Base-by-base conservation (phyloP, 106 monocot species). In the Dactylorhiza incarnata region DNA sequence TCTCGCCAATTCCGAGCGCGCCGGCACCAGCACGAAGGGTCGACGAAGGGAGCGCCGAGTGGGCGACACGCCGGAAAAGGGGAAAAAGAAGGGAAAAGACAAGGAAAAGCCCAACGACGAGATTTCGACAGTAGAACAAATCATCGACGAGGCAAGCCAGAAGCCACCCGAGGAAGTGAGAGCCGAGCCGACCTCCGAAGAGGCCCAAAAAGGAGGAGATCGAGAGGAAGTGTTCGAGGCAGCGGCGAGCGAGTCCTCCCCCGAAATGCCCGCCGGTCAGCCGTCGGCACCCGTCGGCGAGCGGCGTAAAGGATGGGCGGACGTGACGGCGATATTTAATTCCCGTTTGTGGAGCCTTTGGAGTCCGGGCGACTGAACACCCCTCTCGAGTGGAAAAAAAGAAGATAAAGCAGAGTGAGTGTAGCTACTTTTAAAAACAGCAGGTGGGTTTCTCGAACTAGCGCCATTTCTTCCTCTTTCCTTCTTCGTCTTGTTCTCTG, bases 271-370 rank as follows among this genome's bases (percentile, higher is more conserved):
- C 26, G 53, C 29, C 58, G 74, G 29, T 78, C 65, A 63, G 69
- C 23, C 44, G 29, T 17, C 24, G 48, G 76, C 73, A 20, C 53
- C 55, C 50, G 56, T 54, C 72, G 78, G 82, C 71, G 81, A 73
- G 7, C 26, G 26, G 77, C 75, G 78, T 73, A 66, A 73, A 75
- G 71, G 78, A 1, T 87, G 84, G 87, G 26, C 84, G 81, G 87
- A 87, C 72, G 72, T 84, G 71, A 76, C 81, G 72, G 84, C 82
- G 16, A 48, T 77, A 7, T 62, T 87, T 43, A 81, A 81, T 54
- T 79, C 53, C n/a, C 84, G 79, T 76, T 84, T 81, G 23, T 84
- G 70, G 81, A 82, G 74, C 75, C 84, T 84, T 76, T 87, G 87
- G 84, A 73, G 82, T 79, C 84, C 84, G 81, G 73, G 69, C 1